Base-by-base conservation (phyloP, 2,329 filamentous ascomycete species). In the Penicillium italicum region DNA sequence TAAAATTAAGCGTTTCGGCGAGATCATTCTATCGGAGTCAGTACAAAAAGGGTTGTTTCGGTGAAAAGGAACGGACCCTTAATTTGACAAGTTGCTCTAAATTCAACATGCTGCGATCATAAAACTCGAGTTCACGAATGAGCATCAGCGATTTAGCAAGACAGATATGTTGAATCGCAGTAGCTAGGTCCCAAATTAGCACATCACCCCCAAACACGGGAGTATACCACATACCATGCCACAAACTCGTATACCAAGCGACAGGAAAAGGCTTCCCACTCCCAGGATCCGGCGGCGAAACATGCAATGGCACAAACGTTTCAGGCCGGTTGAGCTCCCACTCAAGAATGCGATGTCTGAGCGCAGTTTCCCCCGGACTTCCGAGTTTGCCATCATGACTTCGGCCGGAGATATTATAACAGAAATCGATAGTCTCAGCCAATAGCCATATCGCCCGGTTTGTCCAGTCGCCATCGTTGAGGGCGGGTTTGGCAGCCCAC, bases 371-470 rank as follows among this genome's bases (percentile, higher is more conserved):
- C 22, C 62, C 58, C 1, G 57, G 55, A 18, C 58, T 28, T 11
- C 58, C 62, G 9, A 63, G 33, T 16, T 62, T 57, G 14, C 56
- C 53, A 3, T 61, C 62, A 20, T 61, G 59, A n/a, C 62, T 60
- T 5, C 56, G 60, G 6, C 62, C 65, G 0, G 58, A 53, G 14
- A 57, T 49, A 55, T 66, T 63, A 50, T 69, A 72, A 31, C 70
- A 72, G 44, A 68, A 65, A 18, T 72, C 70, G 31, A 72, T 65
- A 0, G 69, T 68, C 43, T 71, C 68, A 4, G 70, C 70, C 5
- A 72, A 54, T 14, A 72, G 50, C 70, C 70, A 72, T 20, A 72
- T 66, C 4, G 70, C 70, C 11, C 58, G 60, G 47, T 71, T 69
- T 0, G 69, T 65, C 69, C 70, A 72, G 55, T 71, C 68, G 7